Percentiles rank a stretch among this genome's conserved stretches.
These are phyloP conservation scores for Hibiscus mutabilis DNA, from an alignment of 345 rosid species.

Conservation along the genomic window DNA sequence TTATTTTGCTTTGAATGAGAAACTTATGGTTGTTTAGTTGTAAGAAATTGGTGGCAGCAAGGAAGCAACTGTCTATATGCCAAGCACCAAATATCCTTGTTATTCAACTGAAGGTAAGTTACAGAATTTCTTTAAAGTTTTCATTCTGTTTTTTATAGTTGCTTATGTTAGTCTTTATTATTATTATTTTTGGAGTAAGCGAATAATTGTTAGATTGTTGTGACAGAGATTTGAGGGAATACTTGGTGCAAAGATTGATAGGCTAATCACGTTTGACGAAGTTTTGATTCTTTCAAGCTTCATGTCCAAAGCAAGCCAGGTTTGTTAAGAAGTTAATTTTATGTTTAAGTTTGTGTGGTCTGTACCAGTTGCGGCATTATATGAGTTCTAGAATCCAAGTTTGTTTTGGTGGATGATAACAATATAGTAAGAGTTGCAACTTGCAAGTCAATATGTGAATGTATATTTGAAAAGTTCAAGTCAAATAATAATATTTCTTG, in stretches of 20 bases:
- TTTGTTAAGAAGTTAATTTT: conserved; percentile 11
- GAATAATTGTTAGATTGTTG: conserved; percentile 6
- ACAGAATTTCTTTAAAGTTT: conserved; percentile 5
- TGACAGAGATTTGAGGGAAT: conserved; percentile 88
- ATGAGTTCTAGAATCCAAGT: neutral
- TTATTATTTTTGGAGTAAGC: conserved; percentile 1
- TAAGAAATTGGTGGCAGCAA: conserved; percentile 85
- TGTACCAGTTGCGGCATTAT: neutral
- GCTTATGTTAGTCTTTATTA: neutral
- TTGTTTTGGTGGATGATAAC: too few relatives aligned
- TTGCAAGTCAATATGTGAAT: too few relatives aligned
- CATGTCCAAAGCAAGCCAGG: conserved; percentile 91
- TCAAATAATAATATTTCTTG: too few relatives aligned
- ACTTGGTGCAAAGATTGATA: conserved; percentile 83
- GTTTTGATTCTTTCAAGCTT: conserved; percentile 70
- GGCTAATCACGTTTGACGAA: conserved; percentile 69
- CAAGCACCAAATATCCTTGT: conserved; percentile 93
- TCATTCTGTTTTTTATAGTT: conserved; percentile 5
- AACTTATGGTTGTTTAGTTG: conserved; percentile 56
- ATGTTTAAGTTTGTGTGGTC: neutral
- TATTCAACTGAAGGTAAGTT: conserved; percentile 79
- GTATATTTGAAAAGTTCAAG: too few relatives aligned
- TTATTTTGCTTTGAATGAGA: conserved; percentile 1
- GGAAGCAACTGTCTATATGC: conserved; percentile 89
- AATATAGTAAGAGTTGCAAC: too few relatives aligned